Base-by-base conservation (phyloP, 768 basidiomycete genomes). In the Agrocybe praecox region DNA sequence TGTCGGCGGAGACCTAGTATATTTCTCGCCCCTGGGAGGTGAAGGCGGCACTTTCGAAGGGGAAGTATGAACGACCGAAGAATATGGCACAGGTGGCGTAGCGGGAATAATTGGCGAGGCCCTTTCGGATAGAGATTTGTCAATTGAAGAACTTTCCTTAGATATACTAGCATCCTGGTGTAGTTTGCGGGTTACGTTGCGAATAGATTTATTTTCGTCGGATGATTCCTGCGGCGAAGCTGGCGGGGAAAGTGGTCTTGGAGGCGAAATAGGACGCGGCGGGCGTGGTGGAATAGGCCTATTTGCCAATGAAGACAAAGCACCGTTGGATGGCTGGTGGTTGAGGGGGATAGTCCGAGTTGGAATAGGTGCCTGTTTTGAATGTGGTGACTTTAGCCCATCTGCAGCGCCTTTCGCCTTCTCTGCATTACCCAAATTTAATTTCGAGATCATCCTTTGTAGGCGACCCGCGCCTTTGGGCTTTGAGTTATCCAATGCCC, bases 401-500 rank as follows among this genome's bases (percentile, higher is more conserved):
- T 68, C 56, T 29, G 62, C 44, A 48, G 52, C 43, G 45, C 40
- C 56, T 60, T 67, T 68, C 64, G 68, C 44, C 61, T 76, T 78
- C 24, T 80, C 80, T 24, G 66, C 69, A 51, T 67, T 72, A 23
- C 80, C 79, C 59, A 84, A 74, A 34, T 83, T 87, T 23, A 94
- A 75, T 63, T 85, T 88, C 18, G 91, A 92, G 63, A 95, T 89
- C 86, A 95, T 92, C 60, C 86, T 83, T 70, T 89, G 88, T 57
- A 94, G 73, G 22, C 90, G 81, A 47, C 84, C 84, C 53, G 78
- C 79, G 48, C 73, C 72, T 70, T 85, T 85, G 22, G 78, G 76
- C 55, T 82, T 81, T 52, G 74, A 76, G 9, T 59, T 49, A 22
- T 80, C 80, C 46, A 75, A 66, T 24, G 63, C 55, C 44, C 71